Evolutionary conservation across 1,139 yeast genomes (phyloP).

Genomic region (Arxiozyma heterogenica): DNA sequence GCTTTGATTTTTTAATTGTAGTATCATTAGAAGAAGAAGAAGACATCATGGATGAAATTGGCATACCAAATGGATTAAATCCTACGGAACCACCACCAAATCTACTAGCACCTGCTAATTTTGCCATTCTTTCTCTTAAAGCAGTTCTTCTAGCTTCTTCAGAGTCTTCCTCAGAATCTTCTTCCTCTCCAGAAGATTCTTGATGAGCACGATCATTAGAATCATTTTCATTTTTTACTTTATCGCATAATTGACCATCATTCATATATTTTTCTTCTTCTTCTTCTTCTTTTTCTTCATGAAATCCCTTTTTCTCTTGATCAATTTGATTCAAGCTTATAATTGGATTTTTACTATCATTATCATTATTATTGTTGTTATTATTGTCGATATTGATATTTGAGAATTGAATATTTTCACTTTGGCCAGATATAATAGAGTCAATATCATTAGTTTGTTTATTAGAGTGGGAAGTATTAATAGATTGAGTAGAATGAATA

Average conservation of each 20-base stretch:
- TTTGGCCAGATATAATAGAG: not conserved
- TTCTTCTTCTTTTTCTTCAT: not conserved
- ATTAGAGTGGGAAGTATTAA: not conserved
- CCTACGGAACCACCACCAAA: slow-evolving; percentile 66
- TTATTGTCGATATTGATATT: not conserved
- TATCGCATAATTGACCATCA: not conserved
- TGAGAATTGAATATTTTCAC: not conserved
- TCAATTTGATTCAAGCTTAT: not conserved
- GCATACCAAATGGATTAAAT: slow-evolving; percentile 47
- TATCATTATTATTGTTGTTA: not conserved
- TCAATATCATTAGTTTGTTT: not conserved
- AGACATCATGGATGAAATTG: slow-evolving; percentile 19
- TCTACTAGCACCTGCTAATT: slow-evolving; percentile 86
- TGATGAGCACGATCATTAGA: no score
- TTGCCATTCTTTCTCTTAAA: slow-evolving; percentile 91
- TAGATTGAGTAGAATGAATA: not conserved
- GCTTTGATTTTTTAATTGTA: slow-evolving; percentile 12
- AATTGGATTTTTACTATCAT: no score
- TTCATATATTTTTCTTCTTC: not conserved
- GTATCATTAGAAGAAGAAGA: slow-evolving; percentile 18
- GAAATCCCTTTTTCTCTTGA: no score
- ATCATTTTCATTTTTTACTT: slow-evolving; percentile 8
- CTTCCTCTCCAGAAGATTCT: slow-evolving; percentile 14
- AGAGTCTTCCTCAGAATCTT: slow-evolving; percentile 48
- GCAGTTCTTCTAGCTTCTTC: slow-evolving; percentile 76